Conservation (phyloP, 805 yeast genomes). For the Kluyveromyces lactis region DNA sequence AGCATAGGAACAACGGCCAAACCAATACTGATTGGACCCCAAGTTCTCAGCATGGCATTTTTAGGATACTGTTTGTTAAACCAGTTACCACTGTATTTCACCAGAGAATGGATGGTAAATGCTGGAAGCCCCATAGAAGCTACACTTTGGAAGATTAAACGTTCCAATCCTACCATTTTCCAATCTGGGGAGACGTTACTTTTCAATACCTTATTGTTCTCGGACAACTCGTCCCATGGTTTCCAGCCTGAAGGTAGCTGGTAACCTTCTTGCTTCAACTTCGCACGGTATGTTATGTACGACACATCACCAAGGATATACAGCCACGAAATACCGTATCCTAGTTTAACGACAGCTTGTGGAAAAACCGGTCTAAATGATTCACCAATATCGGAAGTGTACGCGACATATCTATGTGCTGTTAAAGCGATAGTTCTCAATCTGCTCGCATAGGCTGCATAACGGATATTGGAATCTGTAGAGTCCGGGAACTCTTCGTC, state of each 20-base stretch:
- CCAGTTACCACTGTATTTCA: slow-evolving; percentile 55
- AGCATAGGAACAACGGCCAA: slow-evolving; percentile 67
- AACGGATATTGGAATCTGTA: slow-evolving; percentile 48
- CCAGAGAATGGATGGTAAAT: slow-evolving; percentile 71
- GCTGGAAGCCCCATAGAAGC: slow-evolving; percentile 88
- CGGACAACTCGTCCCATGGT: slow-evolving; percentile 58
- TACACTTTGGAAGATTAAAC: slow-evolving; percentile 73
- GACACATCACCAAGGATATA: slow-evolving; percentile 70
- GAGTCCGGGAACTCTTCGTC: slow-evolving; percentile 26
- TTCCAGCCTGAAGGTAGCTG: slow-evolving; percentile 44
- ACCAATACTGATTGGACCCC: slow-evolving; percentile 77
- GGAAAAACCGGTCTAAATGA: slow-evolving; percentile 78
- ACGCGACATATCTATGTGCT: slow-evolving; percentile 76
- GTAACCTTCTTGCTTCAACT: slow-evolving; percentile 55
- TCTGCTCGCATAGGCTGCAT: slow-evolving; percentile 77
- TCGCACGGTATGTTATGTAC: slow-evolving; percentile 65
- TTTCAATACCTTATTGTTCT: slow-evolving; percentile 12
- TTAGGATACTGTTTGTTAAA: slow-evolving; percentile 44
- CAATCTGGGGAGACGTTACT: slow-evolving; percentile 44
- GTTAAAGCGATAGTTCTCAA: slow-evolving; percentile 62
- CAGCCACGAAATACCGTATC: slow-evolving; percentile 71
- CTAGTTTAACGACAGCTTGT: slow-evolving; percentile 51
- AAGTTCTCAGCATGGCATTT: slow-evolving; percentile 41
- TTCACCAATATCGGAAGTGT: slow-evolving; percentile 82
- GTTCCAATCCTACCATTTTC: slow-evolving; percentile 53